Evolutionary conservation across 2,329 filamentous ascomycete species (phyloP).

Genomic region (Tolypocladium endophyticum): DNA sequence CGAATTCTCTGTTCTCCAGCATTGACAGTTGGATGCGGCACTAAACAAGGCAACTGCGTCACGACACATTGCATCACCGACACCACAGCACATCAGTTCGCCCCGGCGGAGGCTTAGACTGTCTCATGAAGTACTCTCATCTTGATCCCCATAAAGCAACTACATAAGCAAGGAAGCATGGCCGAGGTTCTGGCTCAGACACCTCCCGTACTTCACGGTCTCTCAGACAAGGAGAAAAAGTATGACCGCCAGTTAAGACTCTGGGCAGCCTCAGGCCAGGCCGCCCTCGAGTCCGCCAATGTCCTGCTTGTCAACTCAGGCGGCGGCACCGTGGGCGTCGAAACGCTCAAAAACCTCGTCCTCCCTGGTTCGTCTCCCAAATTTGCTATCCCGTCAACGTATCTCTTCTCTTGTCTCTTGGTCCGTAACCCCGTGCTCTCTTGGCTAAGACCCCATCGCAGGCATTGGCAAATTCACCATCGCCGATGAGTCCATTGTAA

Average conservation of each 20-base stretch:
- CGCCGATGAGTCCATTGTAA: slow-evolving; percentile 68
- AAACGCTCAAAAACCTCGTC: slow-evolving; percentile 95
- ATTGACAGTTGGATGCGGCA: not conserved
- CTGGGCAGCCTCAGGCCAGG: slow-evolving; percentile 88
- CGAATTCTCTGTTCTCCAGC: not conserved
- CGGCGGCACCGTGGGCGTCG: slow-evolving; percentile 76
- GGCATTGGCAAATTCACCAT: slow-evolving; percentile 89
- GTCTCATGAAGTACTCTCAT: not conserved
- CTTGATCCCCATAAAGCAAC: not conserved
- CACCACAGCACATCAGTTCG: not conserved
- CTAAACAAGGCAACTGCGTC: not conserved
- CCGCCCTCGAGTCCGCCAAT: slow-evolving; percentile 80
- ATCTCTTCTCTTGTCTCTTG: slow-evolving; percentile 35
- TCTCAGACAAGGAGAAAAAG: slow-evolving; percentile 57
- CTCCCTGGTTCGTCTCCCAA: slow-evolving; percentile 52
- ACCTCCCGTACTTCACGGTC: slow-evolving; percentile 31
- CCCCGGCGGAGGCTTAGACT: not conserved
- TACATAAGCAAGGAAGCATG: slow-evolving; percentile 8
- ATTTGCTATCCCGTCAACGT: not conserved
- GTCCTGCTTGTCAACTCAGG: slow-evolving; percentile 86
- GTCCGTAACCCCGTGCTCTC: not conserved
- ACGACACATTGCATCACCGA: not conserved
- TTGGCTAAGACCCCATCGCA: slow-evolving; percentile 16
- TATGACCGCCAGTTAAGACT: slow-evolving; percentile 93
- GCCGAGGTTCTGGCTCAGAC: slow-evolving; percentile 19